A percentile compares a stretch with the other conserved stretches of the same genome.
Conservation (phyloP, 2,329 filamentous ascomycete genomes). For the Aspergillus vadensis region DNA sequence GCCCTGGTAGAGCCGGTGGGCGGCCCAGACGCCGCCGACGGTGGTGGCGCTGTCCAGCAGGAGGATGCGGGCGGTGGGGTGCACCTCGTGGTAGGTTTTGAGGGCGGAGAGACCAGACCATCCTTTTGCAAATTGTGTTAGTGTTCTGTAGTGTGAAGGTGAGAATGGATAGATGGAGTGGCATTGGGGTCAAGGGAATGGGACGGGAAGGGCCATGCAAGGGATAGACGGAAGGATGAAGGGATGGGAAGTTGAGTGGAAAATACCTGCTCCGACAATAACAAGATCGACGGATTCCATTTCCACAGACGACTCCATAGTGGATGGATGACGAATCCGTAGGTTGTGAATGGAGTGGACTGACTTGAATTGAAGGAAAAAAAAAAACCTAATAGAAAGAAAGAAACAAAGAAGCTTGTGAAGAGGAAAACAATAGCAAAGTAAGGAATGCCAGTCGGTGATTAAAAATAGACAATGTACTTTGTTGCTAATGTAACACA, state of each 20-base stretch:
- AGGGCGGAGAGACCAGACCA: constrained; percentile 62
- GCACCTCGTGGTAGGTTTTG: constrained; percentile 62
- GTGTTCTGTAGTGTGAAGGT: background rate
- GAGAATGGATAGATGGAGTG: background rate
- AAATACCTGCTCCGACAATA: constrained; percentile 32
- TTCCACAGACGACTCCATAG: background rate
- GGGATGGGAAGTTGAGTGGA: background rate
- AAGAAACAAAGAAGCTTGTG: too few species aligned
- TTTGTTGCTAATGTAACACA: too few species aligned
- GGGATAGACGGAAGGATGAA: background rate
- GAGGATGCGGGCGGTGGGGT: constrained; percentile 59
- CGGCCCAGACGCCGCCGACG: constrained; percentile 70
- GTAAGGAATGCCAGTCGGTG: too few species aligned
- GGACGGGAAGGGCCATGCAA: background rate
- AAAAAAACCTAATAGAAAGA: too few species aligned
- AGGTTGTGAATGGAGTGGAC: too few species aligned
- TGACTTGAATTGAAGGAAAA: too few species aligned
- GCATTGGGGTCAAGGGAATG: background rate
- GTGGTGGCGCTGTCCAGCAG: constrained; percentile 61
- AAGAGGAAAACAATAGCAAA: too few species aligned
- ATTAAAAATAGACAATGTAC: too few species aligned
- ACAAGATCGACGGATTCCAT: constrained; percentile 35
- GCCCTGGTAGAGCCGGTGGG: constrained; percentile 65
- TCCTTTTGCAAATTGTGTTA: constrained; percentile 33
- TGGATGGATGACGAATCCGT: too few species aligned